Evolutionary conservation across 192 early-diverging fungal genomes (phyloP), one percentile per base, ranked within the genome.

Genomic region (Rhizophagus prolifer): DNA sequence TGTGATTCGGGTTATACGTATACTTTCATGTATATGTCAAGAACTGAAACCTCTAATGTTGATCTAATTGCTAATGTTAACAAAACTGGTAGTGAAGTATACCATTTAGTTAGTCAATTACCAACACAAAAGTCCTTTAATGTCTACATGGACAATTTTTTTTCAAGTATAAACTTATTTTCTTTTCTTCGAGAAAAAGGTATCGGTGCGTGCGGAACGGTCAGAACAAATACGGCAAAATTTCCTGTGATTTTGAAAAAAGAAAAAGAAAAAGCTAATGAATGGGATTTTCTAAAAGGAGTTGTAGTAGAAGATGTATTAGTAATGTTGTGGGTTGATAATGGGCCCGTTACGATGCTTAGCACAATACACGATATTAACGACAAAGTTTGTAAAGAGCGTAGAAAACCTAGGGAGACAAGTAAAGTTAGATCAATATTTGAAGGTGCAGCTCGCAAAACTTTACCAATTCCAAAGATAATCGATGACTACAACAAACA

Each of bases 71-170:
- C 12, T 23, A 64, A 44, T 47, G 9, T 79, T 64, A 74, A 30
- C 30, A 5, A 34, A 5, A 81, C 71, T 19, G 30, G 38, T 14
- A 36, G 9, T 5, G 54, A 31, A 14, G 78, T 81, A 21, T 46
- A 64, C 6, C 38, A 79, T 28, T 79, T 83, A 21, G 72, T 47
- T 31, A 31, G 30, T 2, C 30, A 31, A 13, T 0, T 73, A 30
- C n/a, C 34, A 26, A 21, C 79, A 1, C 82, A 68, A 28, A 23
- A 9, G 16, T 5, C 30, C 1, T 84, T 79, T 36, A 81, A 74
- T 25, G 31, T 77, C 1, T 79, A 75, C 63, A 81, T 81, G 71
- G 66, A 84, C 67, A 84, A 81, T 64, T 81, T 71, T 62, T 75
- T 84, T 72, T 65, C 77, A 38, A 76, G 23, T 19, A 67, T 81